phyloP scores from a whole-genome alignment of 352 stramenopile genomes.

The Phytophthora ramorum region DNA sequence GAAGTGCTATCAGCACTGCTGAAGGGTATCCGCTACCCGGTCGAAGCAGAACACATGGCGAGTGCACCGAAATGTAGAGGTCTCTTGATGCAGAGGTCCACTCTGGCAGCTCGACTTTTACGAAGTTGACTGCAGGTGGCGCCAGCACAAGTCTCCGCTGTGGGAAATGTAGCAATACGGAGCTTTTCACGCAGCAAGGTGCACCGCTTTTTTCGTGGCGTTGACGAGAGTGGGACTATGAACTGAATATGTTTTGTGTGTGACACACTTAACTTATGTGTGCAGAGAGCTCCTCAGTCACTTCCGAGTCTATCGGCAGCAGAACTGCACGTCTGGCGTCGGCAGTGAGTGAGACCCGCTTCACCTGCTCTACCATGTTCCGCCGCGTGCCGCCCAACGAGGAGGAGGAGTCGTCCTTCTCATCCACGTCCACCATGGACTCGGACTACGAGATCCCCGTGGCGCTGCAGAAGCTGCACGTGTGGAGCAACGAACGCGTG shows the following conservation, averaged over 20 bases:
- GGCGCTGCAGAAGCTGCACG: slow-evolving; percentile 66
- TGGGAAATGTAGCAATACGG: not conserved
- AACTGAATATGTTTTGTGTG: slow-evolving; percentile 31
- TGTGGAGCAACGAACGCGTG: slow-evolving; percentile 72
- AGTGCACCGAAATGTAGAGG: slow-evolving; percentile 18
- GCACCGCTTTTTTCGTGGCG: slow-evolving; percentile 10
- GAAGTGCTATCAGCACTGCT: slow-evolving; percentile 1
- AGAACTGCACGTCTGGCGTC: slow-evolving; percentile 16
- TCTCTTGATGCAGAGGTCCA: slow-evolving; percentile 5
- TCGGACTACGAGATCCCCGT: slow-evolving; percentile 86
- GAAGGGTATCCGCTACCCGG: not conserved
- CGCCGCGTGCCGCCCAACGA: slow-evolving; percentile 23
- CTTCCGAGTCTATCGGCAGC: slow-evolving; percentile 10
- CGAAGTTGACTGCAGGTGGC: slow-evolving; percentile 20
- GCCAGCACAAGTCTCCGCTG: slow-evolving; percentile 15
- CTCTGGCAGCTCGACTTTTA: slow-evolving; percentile 23
- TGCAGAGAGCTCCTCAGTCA: slow-evolving; percentile 10
- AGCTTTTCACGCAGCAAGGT: not conserved
- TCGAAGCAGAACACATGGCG: slow-evolving; percentile 21
- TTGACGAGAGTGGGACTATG: slow-evolving; percentile 10
- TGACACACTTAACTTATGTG: slow-evolving; percentile 14
- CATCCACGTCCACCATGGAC: slow-evolving; percentile 86
- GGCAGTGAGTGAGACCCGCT: not conserved
- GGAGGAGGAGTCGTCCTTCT: slow-evolving; percentile 74
- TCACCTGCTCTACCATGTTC: slow-evolving; percentile 23